These are phyloP conservation scores for Oryza meridionalis DNA, from an alignment of 176 grass and related monocot species.

Conservation along the genomic window DNA sequence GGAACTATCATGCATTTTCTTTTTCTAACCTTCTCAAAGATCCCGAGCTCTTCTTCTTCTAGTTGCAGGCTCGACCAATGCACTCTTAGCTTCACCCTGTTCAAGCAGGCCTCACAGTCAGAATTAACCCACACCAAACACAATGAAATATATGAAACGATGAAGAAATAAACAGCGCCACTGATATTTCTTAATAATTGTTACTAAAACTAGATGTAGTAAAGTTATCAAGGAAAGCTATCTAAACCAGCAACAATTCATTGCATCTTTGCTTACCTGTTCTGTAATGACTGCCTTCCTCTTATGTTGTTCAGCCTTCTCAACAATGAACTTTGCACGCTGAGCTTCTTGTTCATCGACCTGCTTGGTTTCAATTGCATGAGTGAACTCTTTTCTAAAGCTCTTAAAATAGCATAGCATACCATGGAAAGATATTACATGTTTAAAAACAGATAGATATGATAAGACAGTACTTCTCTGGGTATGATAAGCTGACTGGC, in stretches of 20 bases:
- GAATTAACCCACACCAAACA: background rate
- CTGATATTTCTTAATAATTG: no score
- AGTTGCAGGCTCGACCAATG: background rate
- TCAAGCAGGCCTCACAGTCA: conserved; percentile 5
- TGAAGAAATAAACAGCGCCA: conserved; percentile 33
- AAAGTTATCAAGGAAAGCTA: no score
- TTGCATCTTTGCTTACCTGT: no score
- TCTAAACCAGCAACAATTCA: no score
- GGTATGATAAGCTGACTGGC: conserved; percentile 94
- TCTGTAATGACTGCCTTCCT: no score
- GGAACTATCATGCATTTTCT: conserved; percentile 9
- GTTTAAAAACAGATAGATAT: conserved; percentile 5
- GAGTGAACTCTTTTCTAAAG: conserved; percentile 90
- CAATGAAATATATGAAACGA: background rate
- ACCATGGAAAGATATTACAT: background rate
- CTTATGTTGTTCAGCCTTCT: no score
- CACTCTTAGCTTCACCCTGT: conserved; percentile 95
- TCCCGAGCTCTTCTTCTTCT: conserved; percentile 13
- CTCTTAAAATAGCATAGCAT: conserved; percentile 13
- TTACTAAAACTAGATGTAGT: no score
- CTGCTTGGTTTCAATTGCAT: conserved; percentile 97
- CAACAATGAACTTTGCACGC: no score
- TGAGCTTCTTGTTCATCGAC: conserved; percentile 35
- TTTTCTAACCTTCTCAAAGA: conserved; percentile 32
- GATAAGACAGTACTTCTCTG: conserved; percentile 73